phyloP scores from a whole-genome alignment of 176 grass and related monocot species.

The Panicum miliaceum region DNA sequence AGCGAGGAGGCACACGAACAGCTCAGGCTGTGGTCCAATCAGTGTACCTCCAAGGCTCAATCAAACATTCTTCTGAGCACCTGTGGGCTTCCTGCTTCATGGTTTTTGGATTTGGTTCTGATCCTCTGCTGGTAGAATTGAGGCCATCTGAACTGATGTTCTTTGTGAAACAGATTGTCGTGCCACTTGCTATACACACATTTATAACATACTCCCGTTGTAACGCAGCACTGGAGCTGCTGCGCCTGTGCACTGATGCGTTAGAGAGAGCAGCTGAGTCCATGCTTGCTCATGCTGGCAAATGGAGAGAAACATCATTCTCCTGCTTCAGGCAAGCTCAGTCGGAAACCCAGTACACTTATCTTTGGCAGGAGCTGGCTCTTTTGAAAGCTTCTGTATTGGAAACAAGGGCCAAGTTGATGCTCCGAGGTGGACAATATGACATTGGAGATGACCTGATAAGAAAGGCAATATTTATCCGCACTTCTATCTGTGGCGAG shows the following conservation, averaged over 20 bases:
- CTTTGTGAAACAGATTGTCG: conserved; percentile 78
- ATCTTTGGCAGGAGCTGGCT: conserved; percentile 94
- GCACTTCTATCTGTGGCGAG: conserved; percentile 89
- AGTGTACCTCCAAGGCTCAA: conserved; percentile 81
- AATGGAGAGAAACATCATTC: conserved; percentile 70
- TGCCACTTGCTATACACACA: conserved; percentile 90
- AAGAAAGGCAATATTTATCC: conserved; percentile 93
- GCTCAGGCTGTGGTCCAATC: conserved; percentile 79
- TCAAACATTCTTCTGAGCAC: conserved; percentile 78
- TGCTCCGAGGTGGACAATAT: conserved; percentile 92
- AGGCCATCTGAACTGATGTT: conserved; percentile 74
- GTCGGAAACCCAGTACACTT: conserved; percentile 59
- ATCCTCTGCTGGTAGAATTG: conserved; percentile 72
- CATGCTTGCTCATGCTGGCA: conserved; percentile 75
- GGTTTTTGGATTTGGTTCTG: conserved; percentile 79
- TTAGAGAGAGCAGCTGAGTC: conserved; percentile 79
- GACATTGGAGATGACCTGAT: conserved; percentile 90
- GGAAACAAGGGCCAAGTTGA: conserved; percentile 88
- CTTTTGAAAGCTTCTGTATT: conserved; percentile 87
- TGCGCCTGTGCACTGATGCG: conserved; percentile 74
- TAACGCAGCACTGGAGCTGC: conserved; percentile 73
- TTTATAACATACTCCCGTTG: conserved; percentile 89
- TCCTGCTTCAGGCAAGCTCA: conserved; percentile 61
- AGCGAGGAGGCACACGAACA: conserved; percentile 56
- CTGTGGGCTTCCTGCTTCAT: conserved; percentile 93